Evolutionary conservation across 805 yeast species (phyloP), one percentile per base, ranked within the genome.

Genomic region (Candida chauliodis): DNA sequence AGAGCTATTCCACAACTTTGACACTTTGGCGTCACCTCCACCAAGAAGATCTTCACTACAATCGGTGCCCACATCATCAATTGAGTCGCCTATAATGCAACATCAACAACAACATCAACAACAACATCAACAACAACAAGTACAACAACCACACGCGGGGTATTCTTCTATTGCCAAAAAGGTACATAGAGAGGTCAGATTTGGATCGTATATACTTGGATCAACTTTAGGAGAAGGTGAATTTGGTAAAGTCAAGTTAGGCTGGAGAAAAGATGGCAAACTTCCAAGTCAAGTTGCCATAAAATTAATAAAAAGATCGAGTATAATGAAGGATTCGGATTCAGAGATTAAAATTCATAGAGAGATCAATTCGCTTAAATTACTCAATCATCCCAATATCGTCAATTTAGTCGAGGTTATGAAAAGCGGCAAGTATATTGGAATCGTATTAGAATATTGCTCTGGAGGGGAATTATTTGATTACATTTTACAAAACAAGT

Each of bases 161-260:
- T 33, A 33, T 33, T 33, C 28, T 3, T 13, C 36, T 7, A 33
- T 33, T 23, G 43, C 46, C n/a, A 48, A 48, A 36, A 32, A 47
- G 36, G 40, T 45, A 23, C 55, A 50, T 31, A 41, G 84, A 46
- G 89, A 84, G 55, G 81, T 84, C 15, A 75, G 95, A 27, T 90
- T 93, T 57, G 99, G 99, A 18, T 80, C 86, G 10, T 93, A 90
- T 54, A 77, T 86, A 16, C 72, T 93, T 6, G 99, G 98, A 2
- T 81, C 95, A 10, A 91, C 99, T 0, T 66, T 93, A 10, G 99
- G 99, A 23, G 96, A 93, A 63, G 99, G 99, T 34, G 99, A 93
- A 57, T 93, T 93, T 61, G 99, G 99, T 42, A 91, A 93, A 61
- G 99, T 93, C 42, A 93, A 91, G 58, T 70, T 93, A 16, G 98